A percentile compares a stretch with the other conserved stretches of the same genome.
phyloP scores from a whole-genome alignment of 2,329 filamentous ascomycete genomes.

The Fusarium graminum region DNA sequence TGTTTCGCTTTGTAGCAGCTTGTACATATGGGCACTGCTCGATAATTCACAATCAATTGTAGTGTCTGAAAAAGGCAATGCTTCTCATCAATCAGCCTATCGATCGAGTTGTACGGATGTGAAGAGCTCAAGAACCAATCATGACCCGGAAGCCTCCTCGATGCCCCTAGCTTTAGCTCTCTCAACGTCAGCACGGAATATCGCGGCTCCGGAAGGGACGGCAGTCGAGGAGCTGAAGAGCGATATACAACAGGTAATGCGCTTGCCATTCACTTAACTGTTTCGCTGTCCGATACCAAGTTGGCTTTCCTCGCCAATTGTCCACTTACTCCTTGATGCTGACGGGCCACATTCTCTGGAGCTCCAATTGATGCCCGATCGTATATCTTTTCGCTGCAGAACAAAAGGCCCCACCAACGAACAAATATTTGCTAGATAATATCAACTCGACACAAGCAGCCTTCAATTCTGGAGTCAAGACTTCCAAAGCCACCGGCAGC shows the following conservation, averaged over 20 bases:
- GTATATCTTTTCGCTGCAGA: slow-evolving; percentile 1
- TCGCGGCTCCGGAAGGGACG: slow-evolving; percentile 41
- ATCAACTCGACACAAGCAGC: slow-evolving; percentile 24
- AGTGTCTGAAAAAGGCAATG: background rate
- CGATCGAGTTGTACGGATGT: background rate
- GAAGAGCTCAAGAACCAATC: slow-evolving; percentile 1
- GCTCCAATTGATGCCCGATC: slow-evolving; percentile 22
- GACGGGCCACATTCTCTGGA: background rate
- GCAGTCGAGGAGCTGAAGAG: slow-evolving; percentile 18
- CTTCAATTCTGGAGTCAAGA: slow-evolving; percentile 40
- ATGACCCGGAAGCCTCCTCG: background rate
- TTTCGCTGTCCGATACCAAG: background rate
- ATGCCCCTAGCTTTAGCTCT: slow-evolving; percentile 11
- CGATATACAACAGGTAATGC: background rate
- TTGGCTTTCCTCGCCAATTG: background rate
- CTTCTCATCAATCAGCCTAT: background rate
- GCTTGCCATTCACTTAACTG: background rate
- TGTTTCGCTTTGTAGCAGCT: background rate
- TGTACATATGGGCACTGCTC: background rate
- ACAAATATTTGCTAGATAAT: slow-evolving; percentile 21
- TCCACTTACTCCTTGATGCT: background rate
- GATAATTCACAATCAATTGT: background rate
- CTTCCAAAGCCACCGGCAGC: slow-evolving; percentile 29
- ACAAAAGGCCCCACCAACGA: slow-evolving; percentile 34
- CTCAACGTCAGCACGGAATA: slow-evolving; percentile 40